Conservation (phyloP, 2,329 filamentous ascomycete genomes). For the Alternaria arborescens region DNA sequence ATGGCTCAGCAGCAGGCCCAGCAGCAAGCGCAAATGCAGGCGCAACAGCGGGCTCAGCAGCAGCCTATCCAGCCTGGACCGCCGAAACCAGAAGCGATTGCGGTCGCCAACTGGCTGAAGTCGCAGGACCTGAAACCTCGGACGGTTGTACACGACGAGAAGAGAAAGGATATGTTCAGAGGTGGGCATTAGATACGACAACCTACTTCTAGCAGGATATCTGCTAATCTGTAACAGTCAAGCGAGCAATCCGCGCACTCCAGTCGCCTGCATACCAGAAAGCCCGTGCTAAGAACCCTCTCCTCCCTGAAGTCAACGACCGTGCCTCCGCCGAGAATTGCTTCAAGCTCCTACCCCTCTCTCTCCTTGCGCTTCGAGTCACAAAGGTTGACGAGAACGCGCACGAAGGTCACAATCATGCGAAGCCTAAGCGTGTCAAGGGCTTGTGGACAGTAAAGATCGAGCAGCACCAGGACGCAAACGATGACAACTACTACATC, state of each 20-base stretch:
- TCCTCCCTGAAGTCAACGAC: conserved; percentile 87
- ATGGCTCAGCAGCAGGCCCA: conserved; percentile 65
- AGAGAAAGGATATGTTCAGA: conserved; percentile 98
- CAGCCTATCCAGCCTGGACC: conserved; percentile 79
- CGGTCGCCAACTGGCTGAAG: conserved; percentile 87
- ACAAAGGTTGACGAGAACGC: conserved; percentile 81
- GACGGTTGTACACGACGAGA: conserved; percentile 92
- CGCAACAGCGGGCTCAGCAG: conserved; percentile 34
- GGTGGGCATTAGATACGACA: conserved; percentile 60
- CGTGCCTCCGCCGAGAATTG: conserved; percentile 88
- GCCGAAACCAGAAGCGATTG: conserved; percentile 86
- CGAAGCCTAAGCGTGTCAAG: conserved; percentile 83
- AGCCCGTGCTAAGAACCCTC: conserved; percentile 85
- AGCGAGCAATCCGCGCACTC: conserved; percentile 90
- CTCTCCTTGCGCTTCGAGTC: conserved; percentile 90
- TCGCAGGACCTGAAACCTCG: conserved; percentile 85
- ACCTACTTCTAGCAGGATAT: not conserved
- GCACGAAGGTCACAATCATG: conserved; percentile 67
- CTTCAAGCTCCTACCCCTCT: conserved; percentile 94
- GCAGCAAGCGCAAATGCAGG: conserved; percentile 56
- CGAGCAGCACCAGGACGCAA: conserved; percentile 91
- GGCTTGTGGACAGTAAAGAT: conserved; percentile 96
- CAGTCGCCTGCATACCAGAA: conserved; percentile 90
- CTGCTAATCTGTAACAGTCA: conserved; percentile 67
- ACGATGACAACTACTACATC: conserved; percentile 90